These are phyloP conservation scores for Cryptococcus sp. DNA, from an alignment of 1,284 basidiomycete species.

Conservation along the genomic window DNA sequence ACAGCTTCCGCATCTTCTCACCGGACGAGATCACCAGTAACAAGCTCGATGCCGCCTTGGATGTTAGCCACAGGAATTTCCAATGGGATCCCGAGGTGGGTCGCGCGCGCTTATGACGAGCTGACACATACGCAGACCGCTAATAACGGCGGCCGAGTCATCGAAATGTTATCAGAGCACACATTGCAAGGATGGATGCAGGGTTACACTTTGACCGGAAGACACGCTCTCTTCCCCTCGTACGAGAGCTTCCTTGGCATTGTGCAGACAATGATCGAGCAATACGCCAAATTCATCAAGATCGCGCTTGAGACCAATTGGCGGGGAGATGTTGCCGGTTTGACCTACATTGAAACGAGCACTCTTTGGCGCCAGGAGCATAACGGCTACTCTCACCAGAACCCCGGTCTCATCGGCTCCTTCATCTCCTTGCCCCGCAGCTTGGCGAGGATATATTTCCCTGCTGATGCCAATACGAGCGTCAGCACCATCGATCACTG, in stretches of 20 bases:
- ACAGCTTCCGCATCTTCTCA: slow-evolving; percentile 81
- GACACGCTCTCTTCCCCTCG: slow-evolving; percentile 80
- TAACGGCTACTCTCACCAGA: slow-evolving; percentile 77
- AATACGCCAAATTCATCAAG: slow-evolving; percentile 83
- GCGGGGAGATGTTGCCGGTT: slow-evolving; percentile 69
- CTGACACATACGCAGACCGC: slow-evolving; percentile 39
- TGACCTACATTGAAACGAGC: slow-evolving; percentile 79
- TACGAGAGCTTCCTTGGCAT: slow-evolving; percentile 66
- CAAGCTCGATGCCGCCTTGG: slow-evolving; percentile 77
- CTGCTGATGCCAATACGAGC: slow-evolving; percentile 85
- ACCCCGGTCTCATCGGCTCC: slow-evolving; percentile 77
- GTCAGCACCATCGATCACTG: slow-evolving; percentile 75
- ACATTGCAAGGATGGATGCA: slow-evolving; percentile 85
- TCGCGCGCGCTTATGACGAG: slow-evolving; percentile 49
- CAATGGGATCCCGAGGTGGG: slow-evolving; percentile 65
- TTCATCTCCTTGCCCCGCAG: slow-evolving; percentile 73
- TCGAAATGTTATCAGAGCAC: slow-evolving; percentile 86
- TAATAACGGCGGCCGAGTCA: slow-evolving; percentile 67
- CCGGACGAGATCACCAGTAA: slow-evolving; percentile 83
- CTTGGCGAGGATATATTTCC: slow-evolving; percentile 78
- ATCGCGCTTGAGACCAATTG: slow-evolving; percentile 75
- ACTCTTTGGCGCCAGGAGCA: slow-evolving; percentile 68
- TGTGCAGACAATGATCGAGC: slow-evolving; percentile 57
- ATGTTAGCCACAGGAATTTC: slow-evolving; percentile 66
- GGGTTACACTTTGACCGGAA: slow-evolving; percentile 69